A percentile compares a stretch with the other conserved stretches of the same genome.
phyloP scores from a whole-genome alignment of 768 basidiomycete species.

The Xerocomellus dryophilus region DNA sequence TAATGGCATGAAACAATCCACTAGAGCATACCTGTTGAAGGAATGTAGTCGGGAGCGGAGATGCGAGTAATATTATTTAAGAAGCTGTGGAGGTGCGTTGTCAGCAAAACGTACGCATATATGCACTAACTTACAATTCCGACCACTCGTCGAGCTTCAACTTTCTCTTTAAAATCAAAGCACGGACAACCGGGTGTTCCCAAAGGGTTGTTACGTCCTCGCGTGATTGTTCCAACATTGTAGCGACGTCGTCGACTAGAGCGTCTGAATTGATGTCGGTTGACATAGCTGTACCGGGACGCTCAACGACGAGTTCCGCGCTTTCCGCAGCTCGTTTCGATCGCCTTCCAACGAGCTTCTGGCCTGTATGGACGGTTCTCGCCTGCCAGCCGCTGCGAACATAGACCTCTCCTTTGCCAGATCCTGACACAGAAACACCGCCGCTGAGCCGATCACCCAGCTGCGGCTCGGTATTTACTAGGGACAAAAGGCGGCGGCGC shows the following conservation, averaged over 20 bases:
- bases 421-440: slow-evolving; percentile 67
- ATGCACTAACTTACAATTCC: slow-evolving; percentile 65
- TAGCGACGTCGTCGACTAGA: slow-evolving; percentile 58
- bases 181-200: slow-evolving; percentile 68
- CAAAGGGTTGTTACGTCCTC: slow-evolving; percentile 72
- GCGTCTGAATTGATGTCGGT: slow-evolving; percentile 44
- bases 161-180: slow-evolving; percentile 62
- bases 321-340: slow-evolving; percentile 28
- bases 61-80: slow-evolving; percentile 70
- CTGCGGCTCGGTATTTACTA: slow-evolving; percentile 58
- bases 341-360: slow-evolving; percentile 29
- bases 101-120: slow-evolving; percentile 20
- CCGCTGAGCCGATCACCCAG: slow-evolving; percentile 74
- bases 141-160: slow-evolving; percentile 84
- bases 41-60: slow-evolving; percentile 64
- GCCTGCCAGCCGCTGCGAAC: slow-evolving; percentile 83
- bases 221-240: slow-evolving; percentile 54
- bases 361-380: slow-evolving; percentile 55
- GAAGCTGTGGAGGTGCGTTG: slow-evolving; percentile 48
- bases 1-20: slow-evolving; percentile 23
- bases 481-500: slow-evolving; percentile 55
- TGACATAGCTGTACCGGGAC: slow-evolving; percentile 27
- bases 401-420: slow-evolving; percentile 72
- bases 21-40: slow-evolving; percentile 58
- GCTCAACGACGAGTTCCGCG: slow-evolving; percentile 30